These are phyloP conservation scores for Ogataea ganodermae DNA, from an alignment of 805 yeast species.

Conservation along the genomic window DNA sequence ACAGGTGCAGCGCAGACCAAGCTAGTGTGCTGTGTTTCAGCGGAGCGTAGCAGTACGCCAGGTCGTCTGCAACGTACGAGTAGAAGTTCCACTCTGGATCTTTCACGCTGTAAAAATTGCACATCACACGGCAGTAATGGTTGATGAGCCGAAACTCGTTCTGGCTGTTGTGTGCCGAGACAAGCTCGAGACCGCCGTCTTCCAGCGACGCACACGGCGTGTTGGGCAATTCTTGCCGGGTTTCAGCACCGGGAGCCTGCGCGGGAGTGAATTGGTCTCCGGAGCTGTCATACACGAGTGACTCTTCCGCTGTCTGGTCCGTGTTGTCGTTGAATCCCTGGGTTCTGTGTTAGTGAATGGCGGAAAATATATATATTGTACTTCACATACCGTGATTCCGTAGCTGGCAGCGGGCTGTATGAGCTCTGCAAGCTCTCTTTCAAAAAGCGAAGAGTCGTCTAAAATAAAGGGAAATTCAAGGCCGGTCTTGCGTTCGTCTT, in stretches of 20 bases:
- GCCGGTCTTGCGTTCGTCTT: background rate
- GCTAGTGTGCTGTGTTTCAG: background rate
- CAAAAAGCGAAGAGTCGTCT: background rate
- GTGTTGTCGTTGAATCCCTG: background rate
- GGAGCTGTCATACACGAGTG: too few relatives aligned
- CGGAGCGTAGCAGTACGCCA: background rate
- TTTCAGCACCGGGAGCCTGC: too few relatives aligned
- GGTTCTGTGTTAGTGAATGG: background rate
- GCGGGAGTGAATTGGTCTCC: too few relatives aligned
- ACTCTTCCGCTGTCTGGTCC: too few relatives aligned
- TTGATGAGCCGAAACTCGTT: background rate
- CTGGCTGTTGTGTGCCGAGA: background rate
- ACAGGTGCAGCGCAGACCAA: background rate
- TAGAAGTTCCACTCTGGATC: conserved; percentile 1
- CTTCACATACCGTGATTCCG: background rate
- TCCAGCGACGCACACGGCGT: background rate
- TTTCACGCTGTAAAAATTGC: background rate
- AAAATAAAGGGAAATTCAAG: background rate
- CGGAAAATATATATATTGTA: background rate
- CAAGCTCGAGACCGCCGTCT: background rate
- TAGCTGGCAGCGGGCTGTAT: background rate
- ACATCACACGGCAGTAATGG: background rate
- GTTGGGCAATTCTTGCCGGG: too few relatives aligned
- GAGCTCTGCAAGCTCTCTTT: background rate
- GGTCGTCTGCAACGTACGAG: background rate